Evolutionary conservation across 2,329 filamentous ascomycete genomes (phyloP), one percentile per base, ranked within the genome.

Genomic region (Colletotrichum sojae): DNA sequence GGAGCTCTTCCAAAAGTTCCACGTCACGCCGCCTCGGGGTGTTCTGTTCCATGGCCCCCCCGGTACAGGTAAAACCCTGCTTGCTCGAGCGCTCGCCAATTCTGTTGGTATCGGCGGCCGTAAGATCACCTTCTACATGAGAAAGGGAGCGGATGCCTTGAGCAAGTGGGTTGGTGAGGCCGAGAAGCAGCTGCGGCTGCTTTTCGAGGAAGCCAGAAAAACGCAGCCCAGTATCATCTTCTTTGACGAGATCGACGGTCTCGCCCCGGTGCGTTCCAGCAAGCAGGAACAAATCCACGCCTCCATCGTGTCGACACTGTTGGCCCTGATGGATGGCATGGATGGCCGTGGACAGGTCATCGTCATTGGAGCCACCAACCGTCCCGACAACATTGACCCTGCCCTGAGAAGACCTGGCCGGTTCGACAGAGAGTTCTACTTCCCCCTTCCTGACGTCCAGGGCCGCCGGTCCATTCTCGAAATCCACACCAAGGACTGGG

Each of bases 91-190:
- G 49, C 85, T 99, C 54, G 95, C 97, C 57, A 97, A 96, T 64
- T 97, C 93, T 70, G 92, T 97, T 68, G 95, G 94, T 72, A 90
- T 92, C 13, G 92, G 95, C 57, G 95, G 95, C 22, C 91, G 92
- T 73, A 98, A 98, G 79, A 96, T 99, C 72, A 98, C 95, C 0
- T 99, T 99, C 75, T 99, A 98, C 81, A 99, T 99, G 96, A 92
- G 96, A 70, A 99, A 99, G 81, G 97, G 96, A 78, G 97, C 96
- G 25, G 96, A 99, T 86, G 95, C 95, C 16, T 84, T 99, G 71
- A 98, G 95, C 81, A 99, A 99, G 82, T 99, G 96, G 96, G 96
- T 99, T 60, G 96, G 96, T 77, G 96, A 99, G 81, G 96, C 97
- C 10, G 96, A 99, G 82, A 92, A 95, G 81, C 96, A 99, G 78